phyloP scores from a whole-genome alignment of 2,329 filamentous ascomycete species.

The Neonectria punicea region DNA sequence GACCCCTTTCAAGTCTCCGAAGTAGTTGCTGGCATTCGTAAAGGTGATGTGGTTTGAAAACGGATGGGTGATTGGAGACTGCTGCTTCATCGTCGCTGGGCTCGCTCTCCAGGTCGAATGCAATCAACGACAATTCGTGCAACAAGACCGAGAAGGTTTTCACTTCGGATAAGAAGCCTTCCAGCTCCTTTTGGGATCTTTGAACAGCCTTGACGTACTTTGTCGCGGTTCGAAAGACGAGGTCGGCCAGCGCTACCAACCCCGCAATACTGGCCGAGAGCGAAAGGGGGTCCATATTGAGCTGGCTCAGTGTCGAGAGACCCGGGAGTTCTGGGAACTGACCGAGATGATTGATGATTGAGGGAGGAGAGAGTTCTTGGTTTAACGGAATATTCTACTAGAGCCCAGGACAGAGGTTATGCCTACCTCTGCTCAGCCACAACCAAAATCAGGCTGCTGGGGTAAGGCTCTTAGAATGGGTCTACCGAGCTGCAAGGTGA shows the following conservation, averaged over 20 bases:
- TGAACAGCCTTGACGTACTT: conserved; percentile 16
- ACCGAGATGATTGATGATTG: too few relatives aligned
- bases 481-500: too few relatives aligned
- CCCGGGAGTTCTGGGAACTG: too few relatives aligned
- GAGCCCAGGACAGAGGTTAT: too few relatives aligned
- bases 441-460: too few relatives aligned
- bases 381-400: too few relatives aligned
- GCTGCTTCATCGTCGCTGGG: not conserved
- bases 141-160: conserved; percentile 10
- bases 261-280: conserved; percentile 27
- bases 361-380: too few relatives aligned
- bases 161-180: conserved; percentile 4
- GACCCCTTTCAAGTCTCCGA: not conserved
- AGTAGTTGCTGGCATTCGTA: conserved; percentile 14
- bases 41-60: conserved; percentile 4
- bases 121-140: not conserved
- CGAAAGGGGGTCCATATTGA: conserved; percentile 17
- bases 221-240: conserved; percentile 6
- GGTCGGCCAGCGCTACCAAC: conserved; percentile 24
- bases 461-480: too few relatives aligned
- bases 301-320: too few relatives aligned
- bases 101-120: conserved; percentile 13
- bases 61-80: not conserved
- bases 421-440: too few relatives aligned
- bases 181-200: conserved; percentile 6